A percentile compares a stretch with the other conserved stretches of the same genome.
phyloP scores from a whole-genome alignment of 164 flowering plant species.

The Aristolochia fimbriata region DNA sequence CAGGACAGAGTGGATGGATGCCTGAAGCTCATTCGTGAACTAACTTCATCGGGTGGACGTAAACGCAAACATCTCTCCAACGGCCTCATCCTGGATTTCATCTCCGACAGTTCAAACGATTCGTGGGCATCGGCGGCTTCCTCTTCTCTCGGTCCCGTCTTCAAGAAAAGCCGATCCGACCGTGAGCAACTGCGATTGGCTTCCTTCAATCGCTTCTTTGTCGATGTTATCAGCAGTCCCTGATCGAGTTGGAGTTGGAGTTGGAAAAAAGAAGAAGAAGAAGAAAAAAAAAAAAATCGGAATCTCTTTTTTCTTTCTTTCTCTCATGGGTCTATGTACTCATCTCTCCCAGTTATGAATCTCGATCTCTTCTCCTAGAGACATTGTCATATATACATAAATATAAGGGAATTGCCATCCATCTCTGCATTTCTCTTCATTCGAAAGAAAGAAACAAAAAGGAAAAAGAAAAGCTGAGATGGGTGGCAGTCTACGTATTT shows the following conservation, averaged over 20 bases:
- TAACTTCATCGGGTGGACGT: conserved; percentile 14
- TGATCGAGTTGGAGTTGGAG: background rate
- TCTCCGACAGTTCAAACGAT: conserved; percentile 49
- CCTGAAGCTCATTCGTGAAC: conserved; percentile 33
- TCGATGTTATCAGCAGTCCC: conserved; percentile 20
- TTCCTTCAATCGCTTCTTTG: conserved; percentile 24
- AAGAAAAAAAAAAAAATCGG: too few species aligned
- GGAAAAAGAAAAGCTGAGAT: conserved; percentile 30
- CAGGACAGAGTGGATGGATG: conserved; percentile 67
- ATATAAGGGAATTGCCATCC: conserved; percentile 36
- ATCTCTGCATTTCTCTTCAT: conserved; percentile 33
- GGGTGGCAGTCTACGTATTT: conserved; percentile 34
- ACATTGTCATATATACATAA: background rate
- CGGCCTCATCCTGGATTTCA: conserved; percentile 43
- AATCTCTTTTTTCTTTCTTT: conserved; percentile 6
- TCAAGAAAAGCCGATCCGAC: conserved; percentile 45
- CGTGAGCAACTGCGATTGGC: conserved; percentile 40
- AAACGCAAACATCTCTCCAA: conserved; percentile 59
- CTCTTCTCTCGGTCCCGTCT: conserved; percentile 38
- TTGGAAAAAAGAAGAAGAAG: too few species aligned
- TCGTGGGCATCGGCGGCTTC: conserved; percentile 43
- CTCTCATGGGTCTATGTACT: background rate
- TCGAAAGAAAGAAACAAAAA: background rate
- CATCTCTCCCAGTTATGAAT: background rate
- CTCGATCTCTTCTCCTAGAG: conserved; percentile 1